A percentile compares a stretch with the other conserved stretches of the same genome.
phyloP scores from a whole-genome alignment of 306 rosid genomes.

The Quercus aquifolioides region DNA sequence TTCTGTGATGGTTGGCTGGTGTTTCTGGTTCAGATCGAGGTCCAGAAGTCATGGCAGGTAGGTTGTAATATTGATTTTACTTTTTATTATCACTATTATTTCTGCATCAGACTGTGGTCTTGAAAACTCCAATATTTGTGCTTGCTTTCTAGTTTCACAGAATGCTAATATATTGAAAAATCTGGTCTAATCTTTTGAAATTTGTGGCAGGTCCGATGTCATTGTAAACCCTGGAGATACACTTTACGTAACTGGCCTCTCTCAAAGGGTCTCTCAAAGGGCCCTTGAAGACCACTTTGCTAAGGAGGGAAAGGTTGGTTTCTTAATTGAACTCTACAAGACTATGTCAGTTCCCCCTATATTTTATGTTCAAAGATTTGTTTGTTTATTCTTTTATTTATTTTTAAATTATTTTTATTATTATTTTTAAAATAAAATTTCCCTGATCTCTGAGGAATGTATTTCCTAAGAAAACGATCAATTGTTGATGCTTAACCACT shows the following conservation, averaged over 20 bases:
- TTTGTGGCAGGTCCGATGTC: slow-evolving; percentile 37
- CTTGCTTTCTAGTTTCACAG: neutral
- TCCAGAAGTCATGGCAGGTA: slow-evolving; percentile 87
- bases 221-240: slow-evolving; percentile 66
- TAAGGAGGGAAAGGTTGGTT: slow-evolving; percentile 85
- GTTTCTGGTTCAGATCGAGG: slow-evolving; percentile 58
- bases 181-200: slow-evolving; percentile 14
- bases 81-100: neutral
- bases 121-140: neutral
- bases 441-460: no score
- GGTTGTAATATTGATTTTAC: slow-evolving; percentile 1
- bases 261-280: slow-evolving; percentile 88
- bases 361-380: neutral
- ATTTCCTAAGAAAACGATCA: no score
- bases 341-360: neutral
- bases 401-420: no score
- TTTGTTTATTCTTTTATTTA: neutral
- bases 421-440: no score
- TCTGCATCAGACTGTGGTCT: neutral
- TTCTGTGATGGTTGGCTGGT: slow-evolving; percentile 14
- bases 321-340: neutral
- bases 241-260: slow-evolving; percentile 92
- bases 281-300: slow-evolving; percentile 89
- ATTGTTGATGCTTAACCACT: neutral
- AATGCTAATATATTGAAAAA: slow-evolving; percentile 5